Evolutionary conservation across 129 eudicot genomes (phyloP), one percentile per base, ranked within the genome.

Genomic region (Pittosporum tobira): DNA sequence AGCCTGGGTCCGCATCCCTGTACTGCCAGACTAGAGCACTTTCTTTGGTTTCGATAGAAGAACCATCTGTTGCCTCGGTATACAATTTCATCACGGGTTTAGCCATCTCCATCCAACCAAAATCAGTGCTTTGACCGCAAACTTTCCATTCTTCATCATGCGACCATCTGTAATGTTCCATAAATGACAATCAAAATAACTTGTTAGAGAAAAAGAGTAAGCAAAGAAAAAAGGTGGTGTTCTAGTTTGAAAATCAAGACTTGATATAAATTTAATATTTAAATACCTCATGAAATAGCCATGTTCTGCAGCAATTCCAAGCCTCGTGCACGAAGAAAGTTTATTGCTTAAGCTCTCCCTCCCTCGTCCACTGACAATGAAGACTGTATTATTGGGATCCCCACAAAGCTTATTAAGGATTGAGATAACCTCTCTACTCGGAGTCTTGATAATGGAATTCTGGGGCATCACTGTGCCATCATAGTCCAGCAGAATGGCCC

Each of bases 301-400:
- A 79, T 88, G 96, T 82, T 88, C 96, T 15, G 96, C 96, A 24
- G 96, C 96, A 76, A 88, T 81, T 50, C 96, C 96, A 55, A 88
- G 90, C 51, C 74, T 81, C 75, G 44, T 67, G 79, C 96, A 88
- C 31, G 94, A 86, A 54, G 88, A 59, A 67, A 88, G 74, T 57
- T 76, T 84, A 42, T 62, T 67, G 62, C 87, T 79, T 68, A 88
- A 64, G 78, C 94, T 84, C 22, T 76, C 82, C 70, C 78, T 76
- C 57, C 96, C 96, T 76, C 96, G 75, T 62, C 96, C 96, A 69
- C 96, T 88, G 62, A 88, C 96, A 59, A 88, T 84, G 53, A 88
- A 88, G 16, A 88, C 96, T 23, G 78, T 69, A 62, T 84, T 88
- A 25, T 80, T 78, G 40, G 70, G 51, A 72, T 84, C 94, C 16